A percentile compares a stretch with the other conserved stretches of the same genome.
phyloP scores from a whole-genome alignment of 208 protist genomes.

The Acanthamoeba healyi region DNA sequence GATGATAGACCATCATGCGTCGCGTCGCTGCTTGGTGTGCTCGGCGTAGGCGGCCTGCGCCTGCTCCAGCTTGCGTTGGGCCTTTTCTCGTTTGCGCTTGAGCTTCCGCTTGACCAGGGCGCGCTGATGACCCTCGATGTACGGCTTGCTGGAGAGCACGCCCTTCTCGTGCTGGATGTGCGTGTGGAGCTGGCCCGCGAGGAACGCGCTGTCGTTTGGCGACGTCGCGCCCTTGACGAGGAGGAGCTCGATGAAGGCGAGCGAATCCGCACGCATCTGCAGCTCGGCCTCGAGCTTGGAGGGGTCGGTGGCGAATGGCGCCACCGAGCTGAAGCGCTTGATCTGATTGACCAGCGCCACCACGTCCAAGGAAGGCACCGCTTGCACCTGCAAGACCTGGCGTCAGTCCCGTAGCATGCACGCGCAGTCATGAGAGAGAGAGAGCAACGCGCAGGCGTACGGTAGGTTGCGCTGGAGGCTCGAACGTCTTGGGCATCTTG shows the following conservation, averaged over 20 bases:
- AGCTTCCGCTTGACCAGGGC: background rate
- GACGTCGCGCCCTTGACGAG: background rate
- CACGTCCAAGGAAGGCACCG: background rate
- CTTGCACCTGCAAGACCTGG: too few species aligned
- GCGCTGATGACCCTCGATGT: background rate
- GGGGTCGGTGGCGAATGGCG: background rate
- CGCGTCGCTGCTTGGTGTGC: background rate
- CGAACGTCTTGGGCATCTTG: background rate
- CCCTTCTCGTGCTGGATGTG: background rate
- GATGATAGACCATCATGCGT: too few species aligned
- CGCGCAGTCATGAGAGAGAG: too few species aligned
- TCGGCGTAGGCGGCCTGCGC: background rate
- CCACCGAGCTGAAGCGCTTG: background rate
- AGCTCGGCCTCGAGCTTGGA: background rate
- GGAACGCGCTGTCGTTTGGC: background rate
- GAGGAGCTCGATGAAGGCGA: background rate
- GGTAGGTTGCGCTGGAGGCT: background rate
- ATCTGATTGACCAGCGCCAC: background rate
- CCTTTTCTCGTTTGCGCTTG: background rate
- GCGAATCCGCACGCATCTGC: background rate
- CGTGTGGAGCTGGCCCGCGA: background rate
- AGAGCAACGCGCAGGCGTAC: background rate
- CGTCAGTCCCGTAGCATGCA: too few species aligned
- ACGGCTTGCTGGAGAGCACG: background rate
- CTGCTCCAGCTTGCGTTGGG: background rate